Base-by-base conservation (phyloP, 2,329 filamentous ascomycete species). In the Phyllosticta citribraziliensis region DNA sequence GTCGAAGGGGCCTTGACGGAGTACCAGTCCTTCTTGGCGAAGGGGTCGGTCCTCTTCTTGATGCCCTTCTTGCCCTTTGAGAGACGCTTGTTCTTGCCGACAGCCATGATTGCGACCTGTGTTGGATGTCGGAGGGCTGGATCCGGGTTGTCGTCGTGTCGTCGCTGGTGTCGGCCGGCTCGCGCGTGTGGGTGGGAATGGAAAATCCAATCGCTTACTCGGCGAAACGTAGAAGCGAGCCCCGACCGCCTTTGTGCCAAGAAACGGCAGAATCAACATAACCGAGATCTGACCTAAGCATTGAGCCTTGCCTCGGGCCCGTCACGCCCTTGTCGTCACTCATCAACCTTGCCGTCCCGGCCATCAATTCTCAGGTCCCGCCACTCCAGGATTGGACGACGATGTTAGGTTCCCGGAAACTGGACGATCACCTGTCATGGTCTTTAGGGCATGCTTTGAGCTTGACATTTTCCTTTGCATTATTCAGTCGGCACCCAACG, bases 51-150 rank as follows among this genome's bases (percentile, higher is more conserved):
- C 84, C 93, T 93, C 93, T 99, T 97, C 91, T 97, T 97, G 79
- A 97, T 85, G 80, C 94, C 93, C 88, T 99, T 99, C 91, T 97
- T 99, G 84, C 94, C 94, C 87, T 99, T 99, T 70, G 94, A 97
- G 84, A 99, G 87, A 86, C 94, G 91, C 91, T 99, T 99, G 88
- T 99, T 99, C 90, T 91, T 91, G 83, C 88, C 88, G 80, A 91
- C 88, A 84, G 88, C 88, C 88, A 91, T 88, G 79, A 79, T 86
- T 85, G 82, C 82, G 82, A 84, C 78, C 78, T 74, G 69, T 66
- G 63, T 64, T 67, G 66, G 66, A 62, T 64, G 64, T 63, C 63
- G 62, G 57, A 52, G 63, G 35, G 64, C 63, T 65, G 68, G 65
- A 69, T 70, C 68, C 71, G 72, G 67, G 71, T 69, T 30, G 60